Conservation (phyloP, 306 rosid genomes). For the Cucumis sativus region DNA sequence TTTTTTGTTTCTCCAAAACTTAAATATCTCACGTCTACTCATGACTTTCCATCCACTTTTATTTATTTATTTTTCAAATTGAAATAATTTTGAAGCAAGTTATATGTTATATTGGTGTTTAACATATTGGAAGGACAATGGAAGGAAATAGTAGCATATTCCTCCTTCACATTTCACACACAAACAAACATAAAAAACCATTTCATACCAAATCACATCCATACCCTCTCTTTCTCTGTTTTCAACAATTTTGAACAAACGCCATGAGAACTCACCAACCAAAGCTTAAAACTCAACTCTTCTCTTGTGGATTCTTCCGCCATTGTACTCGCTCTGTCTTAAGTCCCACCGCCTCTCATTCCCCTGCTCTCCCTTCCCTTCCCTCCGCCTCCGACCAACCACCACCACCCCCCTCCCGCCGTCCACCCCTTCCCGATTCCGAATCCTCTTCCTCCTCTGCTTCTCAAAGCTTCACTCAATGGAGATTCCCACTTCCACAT, state of each 20-base stretch:
- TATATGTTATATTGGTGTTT: too few relatives aligned
- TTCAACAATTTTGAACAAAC: neutral
- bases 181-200: too few relatives aligned
- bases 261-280: constrained; percentile 71
- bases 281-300: constrained; percentile 79
- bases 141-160: too few relatives aligned
- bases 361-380: constrained; percentile 33
- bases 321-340: constrained; percentile 74
- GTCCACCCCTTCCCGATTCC: constrained; percentile 23
- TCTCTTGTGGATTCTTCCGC: constrained; percentile 89
- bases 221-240: neutral
- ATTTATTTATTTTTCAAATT: too few relatives aligned
- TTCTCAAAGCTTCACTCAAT: constrained; percentile 92
- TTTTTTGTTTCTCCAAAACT: too few relatives aligned
- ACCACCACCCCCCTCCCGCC: constrained; percentile 13
- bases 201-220: too few relatives aligned
- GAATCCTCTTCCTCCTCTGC: constrained; percentile 63
- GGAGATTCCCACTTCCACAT: constrained; percentile 64
- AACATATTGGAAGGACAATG: too few relatives aligned
- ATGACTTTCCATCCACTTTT: too few relatives aligned
- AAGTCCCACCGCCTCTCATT: constrained; percentile 60
- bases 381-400: constrained; percentile 12
- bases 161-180: too few relatives aligned
- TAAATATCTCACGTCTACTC: too few relatives aligned
- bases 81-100: too few relatives aligned